Evolutionary conservation across 345 rosid species (phyloP).

Genomic region (Eucalyptus pumila): DNA sequence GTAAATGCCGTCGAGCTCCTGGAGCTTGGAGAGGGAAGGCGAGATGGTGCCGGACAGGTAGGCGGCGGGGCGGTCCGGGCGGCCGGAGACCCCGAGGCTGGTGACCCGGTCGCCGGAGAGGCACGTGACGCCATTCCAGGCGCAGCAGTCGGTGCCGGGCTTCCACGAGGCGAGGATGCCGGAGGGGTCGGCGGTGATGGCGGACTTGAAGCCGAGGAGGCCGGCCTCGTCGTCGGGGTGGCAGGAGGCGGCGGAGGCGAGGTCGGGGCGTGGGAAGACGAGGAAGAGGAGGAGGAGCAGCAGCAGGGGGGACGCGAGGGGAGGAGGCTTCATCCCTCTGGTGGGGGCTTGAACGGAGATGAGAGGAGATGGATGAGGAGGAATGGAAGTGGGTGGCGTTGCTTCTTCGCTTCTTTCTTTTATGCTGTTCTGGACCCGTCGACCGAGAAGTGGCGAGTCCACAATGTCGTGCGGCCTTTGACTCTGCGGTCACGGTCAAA

Average conservation of each 20-base stretch:
- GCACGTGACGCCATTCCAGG: constrained; percentile 47
- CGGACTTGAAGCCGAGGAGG: constrained; percentile 60
- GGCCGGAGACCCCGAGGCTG: constrained; percentile 12
- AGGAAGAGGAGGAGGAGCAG: not conserved
- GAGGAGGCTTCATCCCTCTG: not conserved
- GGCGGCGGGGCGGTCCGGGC: constrained; percentile 15
- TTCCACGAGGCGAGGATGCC: constrained; percentile 61
- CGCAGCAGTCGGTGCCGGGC: constrained; percentile 60
- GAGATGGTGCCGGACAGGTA: constrained; percentile 59
- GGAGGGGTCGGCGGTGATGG: constrained; percentile 54
- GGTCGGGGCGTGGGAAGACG: not conserved
- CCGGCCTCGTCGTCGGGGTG: constrained; percentile 56
- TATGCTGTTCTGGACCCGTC: not conserved
- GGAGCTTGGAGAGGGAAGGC: constrained; percentile 30
- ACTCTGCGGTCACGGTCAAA: not conserved
- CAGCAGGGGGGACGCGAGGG: not conserved
- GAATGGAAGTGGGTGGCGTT: not conserved
- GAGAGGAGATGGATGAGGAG: not conserved
- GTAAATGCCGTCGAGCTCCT: constrained; percentile 37
- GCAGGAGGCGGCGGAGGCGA: constrained; percentile 34
- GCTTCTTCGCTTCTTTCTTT: not conserved
- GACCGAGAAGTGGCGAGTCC: not conserved
- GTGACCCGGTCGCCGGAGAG: constrained; percentile 26
- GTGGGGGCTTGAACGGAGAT: not conserved
- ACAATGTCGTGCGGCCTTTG: not conserved